Evolutionary conservation across 176 grass and related monocot species (phyloP), one percentile per base, ranked within the genome.

Genomic region (Themeda triandra): DNA sequence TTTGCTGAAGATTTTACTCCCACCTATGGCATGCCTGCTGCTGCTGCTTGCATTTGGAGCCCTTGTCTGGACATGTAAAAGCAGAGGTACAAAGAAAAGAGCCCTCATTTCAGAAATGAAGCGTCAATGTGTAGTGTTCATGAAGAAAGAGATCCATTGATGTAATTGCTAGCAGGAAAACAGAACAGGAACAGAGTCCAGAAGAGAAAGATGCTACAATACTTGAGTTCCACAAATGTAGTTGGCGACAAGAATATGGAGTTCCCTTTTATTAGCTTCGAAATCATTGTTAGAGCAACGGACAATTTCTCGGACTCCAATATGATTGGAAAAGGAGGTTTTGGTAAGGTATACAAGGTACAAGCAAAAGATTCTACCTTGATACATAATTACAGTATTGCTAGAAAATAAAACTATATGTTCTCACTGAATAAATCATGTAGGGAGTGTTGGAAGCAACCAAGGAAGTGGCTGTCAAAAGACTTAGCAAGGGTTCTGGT

Each of bases 311-410:
- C 40, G 6, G 51, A 71, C 5, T 4, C 2, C 1, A 69, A 88
- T 60, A 77, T 82, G 39, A 45, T 91, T 13, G 85, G 75, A 19
- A 48, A 87, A 24, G 89, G 84, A 15, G 80, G 89, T 32, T 91
- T 91, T 35, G 89, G 84, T 4, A 79, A 83, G 33, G 89, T 91
- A 32, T 91, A 87, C 25, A 87, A 84, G 85, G 89, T 91, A 79
- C 18, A 13, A 15, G 37, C 10, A 6, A 25, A 73, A 64, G 0
- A 3, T 2, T 45, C 14, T 13, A 0, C 44, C 44, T 45, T 45
- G 11, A 45, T 4, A 14, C n/a, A n/a, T n/a, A n/a, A n/a, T n/a
- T n/a, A 14, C 4, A 3, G 10, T 6, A 58, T 21, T 14, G 14
- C 44, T 45, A n/a, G 3, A 13, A 44, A 13, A 44, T 44, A 33